Base-by-base conservation (phyloP, 2,329 filamentous ascomycete genomes). In the Diaporthe helianthi region DNA sequence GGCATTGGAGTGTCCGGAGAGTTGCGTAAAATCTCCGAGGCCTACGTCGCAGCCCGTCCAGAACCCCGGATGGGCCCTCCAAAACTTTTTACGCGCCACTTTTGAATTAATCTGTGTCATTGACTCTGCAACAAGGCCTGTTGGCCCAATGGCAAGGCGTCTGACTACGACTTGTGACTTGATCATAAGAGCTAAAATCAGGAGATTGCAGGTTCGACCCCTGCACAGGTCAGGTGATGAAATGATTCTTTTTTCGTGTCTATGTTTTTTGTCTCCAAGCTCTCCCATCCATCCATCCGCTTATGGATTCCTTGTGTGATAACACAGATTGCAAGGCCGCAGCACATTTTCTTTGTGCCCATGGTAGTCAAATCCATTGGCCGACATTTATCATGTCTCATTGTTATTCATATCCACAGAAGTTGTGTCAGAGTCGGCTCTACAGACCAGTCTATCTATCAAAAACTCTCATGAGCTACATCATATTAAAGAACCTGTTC, bases 91-190 rank as follows among this genome's bases (percentile, higher is more conserved):
- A 26, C 10, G 3, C 15, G 47, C 36, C 0, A 12, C 5, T 5
- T 0, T 15, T 38, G 36, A 6, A 15, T 5, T 38, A n/a, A n/a
- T n/a, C n/a, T n/a, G n/a, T n/a, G n/a, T n/a, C n/a, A n/a, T n/a
- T n/a, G n/a, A n/a, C n/a, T 1, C 6, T 22, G 10, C 31, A 67
- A 67, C 52, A 58, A 58, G 65, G 69, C 55, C 69, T 55, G 70
- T 69, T 80, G 77, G 78, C 76, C 77, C 77, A 79, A 79, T 81
- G 79, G 75, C 79, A 81, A 80, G 79, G 79, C 79, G 79, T 81
- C 78, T 81, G 79, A 81, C 79, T 80, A 80, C 79, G 78, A 80
- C 38, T 58, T 19, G 26, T 33, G 38, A 58, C 15, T 8, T 22
- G 3, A 15, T 24, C 26, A 47, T 22, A 29, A 15, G 58, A 36